A percentile compares a stretch with the other conserved stretches of the same genome.
Evolutionary conservation across 495 filamentous ascomycete species (phyloP).

Genomic region (Penicillium robsamsonii): DNA sequence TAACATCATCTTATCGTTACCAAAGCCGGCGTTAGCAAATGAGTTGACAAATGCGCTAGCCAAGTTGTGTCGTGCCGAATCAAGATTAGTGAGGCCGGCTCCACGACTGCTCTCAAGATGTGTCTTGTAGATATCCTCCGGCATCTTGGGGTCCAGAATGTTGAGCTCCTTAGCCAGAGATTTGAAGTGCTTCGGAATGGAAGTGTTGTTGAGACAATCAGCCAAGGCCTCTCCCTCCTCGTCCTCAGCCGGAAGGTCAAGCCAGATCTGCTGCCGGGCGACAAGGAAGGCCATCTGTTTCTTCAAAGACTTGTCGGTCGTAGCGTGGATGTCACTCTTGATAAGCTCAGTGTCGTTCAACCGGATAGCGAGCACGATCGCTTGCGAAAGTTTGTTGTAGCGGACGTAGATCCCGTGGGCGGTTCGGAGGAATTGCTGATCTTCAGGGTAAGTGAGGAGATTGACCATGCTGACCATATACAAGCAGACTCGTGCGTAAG

Average conservation of each 20-base stretch:
- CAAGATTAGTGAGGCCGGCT: conserved; percentile 86
- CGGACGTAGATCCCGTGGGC: conserved; percentile 89
- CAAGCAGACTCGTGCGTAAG: conserved; percentile 86
- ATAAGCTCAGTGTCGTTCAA: conserved; percentile 85
- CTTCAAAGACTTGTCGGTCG: conserved; percentile 76
- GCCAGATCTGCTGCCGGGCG: conserved; percentile 83
- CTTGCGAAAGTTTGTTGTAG: conserved; percentile 88
- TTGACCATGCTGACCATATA: conserved; percentile 99
- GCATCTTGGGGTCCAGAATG: conserved; percentile 92
- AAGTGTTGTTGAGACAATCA: conserved; percentile 83
- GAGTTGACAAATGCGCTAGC: conserved; percentile 95
- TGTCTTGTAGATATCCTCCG: conserved; percentile 99
- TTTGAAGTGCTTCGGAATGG: conserved; percentile 89
- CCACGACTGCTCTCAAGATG: conserved; percentile 93
- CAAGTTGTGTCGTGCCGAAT: conserved; percentile 93
- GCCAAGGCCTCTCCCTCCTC: conserved; percentile 69
- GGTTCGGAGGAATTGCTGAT: conserved; percentile 86
- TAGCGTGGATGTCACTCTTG: conserved; percentile 71
- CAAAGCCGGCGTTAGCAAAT: conserved; percentile 94
- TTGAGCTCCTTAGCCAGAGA: conserved; percentile 92
- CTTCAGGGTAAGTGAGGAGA: conserved; percentile 93
- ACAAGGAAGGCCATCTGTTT: conserved; percentile 94
- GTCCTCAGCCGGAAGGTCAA: conserved; percentile 61
- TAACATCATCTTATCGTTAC: conserved; percentile 96
- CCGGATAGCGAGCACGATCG: conserved; percentile 89